phyloP scores from a whole-genome alignment of 495 filamentous ascomycete genomes.

The Penicillium argentinense region DNA sequence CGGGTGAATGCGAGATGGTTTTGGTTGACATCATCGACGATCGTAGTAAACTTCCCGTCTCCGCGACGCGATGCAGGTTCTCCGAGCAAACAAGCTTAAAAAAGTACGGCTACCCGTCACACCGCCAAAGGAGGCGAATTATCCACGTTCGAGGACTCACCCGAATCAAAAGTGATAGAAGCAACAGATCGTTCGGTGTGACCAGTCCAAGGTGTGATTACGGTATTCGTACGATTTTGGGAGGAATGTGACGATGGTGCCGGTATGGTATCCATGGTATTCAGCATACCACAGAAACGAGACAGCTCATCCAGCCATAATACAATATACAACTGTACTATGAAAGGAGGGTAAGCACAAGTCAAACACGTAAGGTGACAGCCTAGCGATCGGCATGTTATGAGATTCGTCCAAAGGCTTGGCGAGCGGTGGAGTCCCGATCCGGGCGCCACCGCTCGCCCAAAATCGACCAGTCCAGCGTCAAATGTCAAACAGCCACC shows the following conservation, averaged over 20 bases:
- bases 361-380: constrained; percentile 1
- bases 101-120: background rate
- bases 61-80: background rate
- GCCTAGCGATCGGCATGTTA: constrained; percentile 13
- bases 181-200: too few species aligned
- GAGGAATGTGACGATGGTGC: constrained; percentile 11
- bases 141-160: too few species aligned
- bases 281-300: constrained; percentile 36
- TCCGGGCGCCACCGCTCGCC: constrained; percentile 1
- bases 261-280: constrained; percentile 16
- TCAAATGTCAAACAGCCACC: constrained; percentile 22
- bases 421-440: constrained; percentile 19
- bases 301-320: background rate
- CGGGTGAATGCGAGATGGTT: too few species aligned
- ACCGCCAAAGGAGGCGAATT: background rate
- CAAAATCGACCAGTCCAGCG: constrained; percentile 20
- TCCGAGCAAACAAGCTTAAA: constrained; percentile 8
- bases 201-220: too few species aligned
- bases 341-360: too few species aligned
- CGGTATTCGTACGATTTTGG: background rate
- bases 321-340: too few species aligned
- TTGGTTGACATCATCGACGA: constrained; percentile 16
- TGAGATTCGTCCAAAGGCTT: constrained; percentile 25
- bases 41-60: background rate
- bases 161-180: too few species aligned